Percentiles rank a stretch among this genome's conserved stretches.
Evolutionary conservation across 1,284 basidiomycete species (phyloP).

Genomic region (Crepidotus sp.): DNA sequence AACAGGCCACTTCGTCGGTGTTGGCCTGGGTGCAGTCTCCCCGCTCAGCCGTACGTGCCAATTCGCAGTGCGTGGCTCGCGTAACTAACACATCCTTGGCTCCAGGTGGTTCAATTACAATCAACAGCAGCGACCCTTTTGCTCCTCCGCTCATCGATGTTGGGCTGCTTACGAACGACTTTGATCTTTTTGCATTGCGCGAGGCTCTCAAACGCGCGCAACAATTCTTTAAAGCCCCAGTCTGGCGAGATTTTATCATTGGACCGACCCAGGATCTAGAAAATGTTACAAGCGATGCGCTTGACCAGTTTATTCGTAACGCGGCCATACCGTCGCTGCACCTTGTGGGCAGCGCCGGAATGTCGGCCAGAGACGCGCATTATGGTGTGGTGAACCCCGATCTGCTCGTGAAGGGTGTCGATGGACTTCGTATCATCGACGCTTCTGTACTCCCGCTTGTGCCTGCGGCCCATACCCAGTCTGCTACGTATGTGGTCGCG

Average conservation of each 20-base stretch:
- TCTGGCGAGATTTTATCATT: constrained; percentile 19
- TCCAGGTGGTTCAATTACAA: constrained; percentile 20
- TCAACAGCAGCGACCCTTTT: constrained; percentile 21
- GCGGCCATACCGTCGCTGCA: constrained; percentile 29
- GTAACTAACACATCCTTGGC: constrained; percentile 1
- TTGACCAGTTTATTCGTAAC: constrained; percentile 24
- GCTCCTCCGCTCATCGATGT: constrained; percentile 22
- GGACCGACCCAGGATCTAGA: background rate
- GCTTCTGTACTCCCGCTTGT: constrained; percentile 29
- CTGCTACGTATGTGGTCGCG: constrained; percentile 21
- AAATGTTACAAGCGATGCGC: constrained; percentile 22
- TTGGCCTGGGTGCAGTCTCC: background rate
- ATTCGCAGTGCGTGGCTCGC: background rate
- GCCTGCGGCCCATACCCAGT: constrained; percentile 21
- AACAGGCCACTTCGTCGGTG: background rate
- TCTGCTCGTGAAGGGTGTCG: constrained; percentile 32
- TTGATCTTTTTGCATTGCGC: constrained; percentile 19
- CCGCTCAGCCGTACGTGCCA: constrained; percentile 7
- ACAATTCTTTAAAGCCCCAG: constrained; percentile 18
- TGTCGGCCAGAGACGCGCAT: constrained; percentile 20
- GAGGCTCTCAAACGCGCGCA: constrained; percentile 16
- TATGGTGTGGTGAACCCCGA: constrained; percentile 30
- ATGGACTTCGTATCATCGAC: constrained; percentile 32
- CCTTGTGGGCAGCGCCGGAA: constrained; percentile 24
- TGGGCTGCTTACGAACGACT: constrained; percentile 17